A percentile compares a stretch with the other conserved stretches of the same genome.
Conservation (phyloP, 2,329 filamentous ascomycete genomes). For the Xylariaceae sp. region DNA sequence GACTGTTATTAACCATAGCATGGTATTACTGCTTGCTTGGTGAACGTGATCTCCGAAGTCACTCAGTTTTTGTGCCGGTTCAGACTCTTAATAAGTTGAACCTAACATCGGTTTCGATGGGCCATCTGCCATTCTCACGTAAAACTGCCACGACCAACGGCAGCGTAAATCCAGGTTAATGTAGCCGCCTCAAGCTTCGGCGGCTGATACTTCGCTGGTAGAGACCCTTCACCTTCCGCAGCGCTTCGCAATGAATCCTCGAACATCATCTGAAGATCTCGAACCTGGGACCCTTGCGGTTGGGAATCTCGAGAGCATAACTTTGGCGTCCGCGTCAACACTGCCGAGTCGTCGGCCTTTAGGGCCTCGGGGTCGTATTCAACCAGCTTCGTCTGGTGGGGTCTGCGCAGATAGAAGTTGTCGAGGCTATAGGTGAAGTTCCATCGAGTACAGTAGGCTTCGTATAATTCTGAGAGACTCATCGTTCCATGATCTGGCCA, state of each 20-base stretch:
- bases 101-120: neutral
- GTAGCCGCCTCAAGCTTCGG: slow-evolving; percentile 31
- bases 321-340: slow-evolving; percentile 21
- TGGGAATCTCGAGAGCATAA: slow-evolving; percentile 27
- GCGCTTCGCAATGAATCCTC: slow-evolving; percentile 29
- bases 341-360: slow-evolving; percentile 18
- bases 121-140: neutral
- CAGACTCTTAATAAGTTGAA: neutral
- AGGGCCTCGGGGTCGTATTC: slow-evolving; percentile 26
- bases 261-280: slow-evolving; percentile 29
- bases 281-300: slow-evolving; percentile 28
- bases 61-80: neutral
- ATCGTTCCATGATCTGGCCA: slow-evolving; percentile 18
- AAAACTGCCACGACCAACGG: slow-evolving; percentile 16
- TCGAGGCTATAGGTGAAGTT: slow-evolving; percentile 44
- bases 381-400: slow-evolving; percentile 34
- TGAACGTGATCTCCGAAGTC: neutral
- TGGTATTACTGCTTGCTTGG: neutral
- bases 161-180: slow-evolving; percentile 32
- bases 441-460: slow-evolving; percentile 43
- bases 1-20: neutral
- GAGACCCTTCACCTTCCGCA: slow-evolving; percentile 13
- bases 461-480: slow-evolving; percentile 39
- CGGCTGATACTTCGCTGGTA: slow-evolving; percentile 16
- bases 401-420: slow-evolving; percentile 37